Conservation (phyloP, 345 rosid genomes). For the Pugionium cornutum region DNA sequence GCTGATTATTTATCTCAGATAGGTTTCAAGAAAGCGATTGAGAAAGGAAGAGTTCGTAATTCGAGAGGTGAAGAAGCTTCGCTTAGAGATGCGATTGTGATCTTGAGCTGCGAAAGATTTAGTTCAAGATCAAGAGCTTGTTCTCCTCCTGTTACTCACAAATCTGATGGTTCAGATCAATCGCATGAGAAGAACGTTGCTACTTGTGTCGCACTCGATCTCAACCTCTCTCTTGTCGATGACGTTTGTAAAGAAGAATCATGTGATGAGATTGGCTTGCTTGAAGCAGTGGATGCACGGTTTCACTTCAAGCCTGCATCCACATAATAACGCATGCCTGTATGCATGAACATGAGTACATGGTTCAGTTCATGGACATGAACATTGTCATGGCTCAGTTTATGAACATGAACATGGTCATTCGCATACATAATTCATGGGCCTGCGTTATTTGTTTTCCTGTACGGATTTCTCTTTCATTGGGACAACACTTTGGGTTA, state of each 20-base stretch:
- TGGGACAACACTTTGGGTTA: conserved; percentile 35
- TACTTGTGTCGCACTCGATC: conserved; percentile 60
- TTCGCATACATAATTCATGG: conserved; percentile 6
- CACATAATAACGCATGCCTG: conserved; percentile 26
- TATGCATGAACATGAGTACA: conserved; percentile 19
- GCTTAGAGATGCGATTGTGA: conserved; percentile 65
- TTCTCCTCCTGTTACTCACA: conserved; percentile 52
- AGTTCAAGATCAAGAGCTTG: conserved; percentile 73
- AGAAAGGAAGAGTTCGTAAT: conserved; percentile 57
- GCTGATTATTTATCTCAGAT: conserved; percentile 62
- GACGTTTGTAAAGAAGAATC: conserved; percentile 46
- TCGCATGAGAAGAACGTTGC: conserved; percentile 37
- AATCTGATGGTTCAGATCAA: conserved; percentile 42
- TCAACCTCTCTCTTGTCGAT: conserved; percentile 66
- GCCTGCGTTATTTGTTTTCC: conserved; percentile 24
- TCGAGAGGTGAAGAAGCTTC: conserved; percentile 52
- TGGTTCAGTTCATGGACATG: conserved; percentile 20
- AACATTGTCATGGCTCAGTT: conserved; percentile 5
- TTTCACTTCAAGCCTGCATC: conserved; percentile 50
- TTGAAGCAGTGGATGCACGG: conserved; percentile 68
- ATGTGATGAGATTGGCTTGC: conserved; percentile 63
- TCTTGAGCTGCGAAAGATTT: conserved; percentile 76
- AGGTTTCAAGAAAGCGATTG: conserved; percentile 72
- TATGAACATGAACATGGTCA: conserved; percentile 26
- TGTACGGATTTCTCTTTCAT: conserved; percentile 10